Percentiles rank a stretch among this genome's conserved stretches.
Evolutionary conservation across 345 rosid species (phyloP).

Genomic region (Lumnitzera racemosa): DNA sequence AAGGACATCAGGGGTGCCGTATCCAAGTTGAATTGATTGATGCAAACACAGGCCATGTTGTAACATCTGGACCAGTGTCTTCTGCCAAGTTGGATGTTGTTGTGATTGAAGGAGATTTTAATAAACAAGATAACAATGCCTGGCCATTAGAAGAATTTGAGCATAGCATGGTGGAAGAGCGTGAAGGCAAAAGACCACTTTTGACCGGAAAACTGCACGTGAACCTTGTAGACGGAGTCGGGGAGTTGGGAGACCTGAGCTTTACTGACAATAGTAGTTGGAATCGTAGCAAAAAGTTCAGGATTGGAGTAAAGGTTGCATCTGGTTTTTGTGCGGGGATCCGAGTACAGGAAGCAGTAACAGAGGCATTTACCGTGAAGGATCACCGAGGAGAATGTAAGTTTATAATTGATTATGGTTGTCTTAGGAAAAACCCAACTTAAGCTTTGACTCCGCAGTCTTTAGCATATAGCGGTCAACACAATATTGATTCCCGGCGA

Average conservation of each 20-base stretch:
- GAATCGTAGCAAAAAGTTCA: conserved; percentile 31
- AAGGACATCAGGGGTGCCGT: conserved; percentile 22
- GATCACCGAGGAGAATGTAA: conserved; percentile 33
- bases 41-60: conserved; percentile 18
- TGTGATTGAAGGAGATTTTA: conserved; percentile 39
- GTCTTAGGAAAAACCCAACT: too few relatives aligned
- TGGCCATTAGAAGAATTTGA: conserved; percentile 30
- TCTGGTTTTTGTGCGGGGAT: conserved; percentile 24
- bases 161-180: conserved; percentile 24
- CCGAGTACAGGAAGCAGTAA: conserved; percentile 29
- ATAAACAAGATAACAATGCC: conserved; percentile 19
- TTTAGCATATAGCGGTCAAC: too few relatives aligned
- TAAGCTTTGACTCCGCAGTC: too few relatives aligned
- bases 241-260: conserved; percentile 26
- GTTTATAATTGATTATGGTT: background rate
- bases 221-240: conserved; percentile 27
- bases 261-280: conserved; percentile 40
- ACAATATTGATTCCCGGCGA: too few relatives aligned
- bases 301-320: conserved; percentile 35
- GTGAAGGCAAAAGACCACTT: conserved; percentile 31
- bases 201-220: conserved; percentile 33
- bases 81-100: conserved; percentile 21
- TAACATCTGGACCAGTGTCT: conserved; percentile 28
- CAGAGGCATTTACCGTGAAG: conserved; percentile 31
- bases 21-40: conserved; percentile 25